Evolutionary conservation across 1,139 yeast species (phyloP).

Genomic region (Taiozyma sp.): DNA sequence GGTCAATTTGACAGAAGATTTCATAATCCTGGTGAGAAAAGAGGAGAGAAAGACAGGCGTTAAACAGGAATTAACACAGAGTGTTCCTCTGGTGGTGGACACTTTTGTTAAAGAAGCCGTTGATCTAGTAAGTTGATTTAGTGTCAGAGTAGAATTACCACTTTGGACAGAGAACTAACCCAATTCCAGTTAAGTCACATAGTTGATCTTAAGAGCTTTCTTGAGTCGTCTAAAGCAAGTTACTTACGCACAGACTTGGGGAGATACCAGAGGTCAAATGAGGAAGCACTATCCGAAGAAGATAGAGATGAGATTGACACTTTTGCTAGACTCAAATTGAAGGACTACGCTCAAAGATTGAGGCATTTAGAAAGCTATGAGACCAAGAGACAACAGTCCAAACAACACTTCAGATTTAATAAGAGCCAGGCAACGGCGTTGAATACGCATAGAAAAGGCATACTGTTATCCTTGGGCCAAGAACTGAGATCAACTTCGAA

Average conservation of each 20-base stretch:
- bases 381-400: conserved; percentile 33
- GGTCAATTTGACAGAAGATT: conserved; percentile 52
- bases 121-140: conserved; percentile 33
- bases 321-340: conserved; percentile 47
- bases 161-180: neutral
- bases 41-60: conserved; percentile 27
- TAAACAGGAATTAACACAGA: neutral
- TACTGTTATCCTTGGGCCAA: conserved; percentile 36
- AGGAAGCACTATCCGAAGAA: conserved; percentile 30
- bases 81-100: conserved; percentile 32
- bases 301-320: conserved; percentile 55
- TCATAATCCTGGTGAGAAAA: conserved; percentile 44
- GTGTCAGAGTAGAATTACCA: neutral
- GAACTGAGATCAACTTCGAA: conserved; percentile 34
- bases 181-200: conserved; percentile 26
- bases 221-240: conserved; percentile 36
- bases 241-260: conserved; percentile 34
- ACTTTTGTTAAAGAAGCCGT: conserved; percentile 47
- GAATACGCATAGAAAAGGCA: conserved; percentile 27
- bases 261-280: conserved; percentile 1
- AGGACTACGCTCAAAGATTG: conserved; percentile 46
- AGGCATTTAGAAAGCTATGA: conserved; percentile 49
- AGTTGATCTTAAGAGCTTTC: conserved; percentile 35
- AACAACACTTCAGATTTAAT: conserved; percentile 12
- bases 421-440: conserved; percentile 24